phyloP scores from a whole-genome alignment of 495 filamentous ascomycete species.

The Lasiosphaeria miniovina region DNA sequence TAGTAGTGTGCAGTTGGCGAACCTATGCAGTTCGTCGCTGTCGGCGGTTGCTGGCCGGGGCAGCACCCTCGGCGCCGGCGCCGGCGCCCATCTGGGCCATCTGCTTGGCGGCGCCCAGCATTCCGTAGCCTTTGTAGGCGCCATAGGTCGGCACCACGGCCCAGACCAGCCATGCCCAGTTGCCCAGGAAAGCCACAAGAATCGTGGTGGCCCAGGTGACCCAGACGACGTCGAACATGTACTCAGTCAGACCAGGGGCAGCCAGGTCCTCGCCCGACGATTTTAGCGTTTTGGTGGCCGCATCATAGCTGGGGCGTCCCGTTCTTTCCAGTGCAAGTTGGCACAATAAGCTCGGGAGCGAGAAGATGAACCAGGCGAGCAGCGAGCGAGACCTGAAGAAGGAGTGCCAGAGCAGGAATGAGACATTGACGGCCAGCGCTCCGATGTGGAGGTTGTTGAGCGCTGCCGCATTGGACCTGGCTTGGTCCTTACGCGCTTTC shows the following conservation, averaged over 20 bases:
- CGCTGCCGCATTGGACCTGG: conserved; percentile 68
- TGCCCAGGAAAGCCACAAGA: conserved; percentile 64
- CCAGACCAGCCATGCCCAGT: conserved; percentile 76
- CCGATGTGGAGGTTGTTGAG: conserved; percentile 79
- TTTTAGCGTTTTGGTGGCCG: conserved; percentile 62
- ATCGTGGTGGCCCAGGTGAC: conserved; percentile 75
- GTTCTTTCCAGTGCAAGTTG: conserved; percentile 80
- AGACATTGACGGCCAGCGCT: conserved; percentile 61
- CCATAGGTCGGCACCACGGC: conserved; percentile 67
- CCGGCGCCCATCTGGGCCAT: conserved; percentile 54
- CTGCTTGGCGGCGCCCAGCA: conserved; percentile 62
- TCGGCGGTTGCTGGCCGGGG: conserved; percentile 47
- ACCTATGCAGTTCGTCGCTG: conserved; percentile 40
- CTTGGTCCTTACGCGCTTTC: conserved; percentile 93
- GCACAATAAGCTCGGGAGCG: conserved; percentile 68
- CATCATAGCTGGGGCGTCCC: conserved; percentile 69
- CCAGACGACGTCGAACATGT: conserved; percentile 95
- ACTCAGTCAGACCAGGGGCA: conserved; percentile 87
- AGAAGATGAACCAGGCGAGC: conserved; percentile 67
- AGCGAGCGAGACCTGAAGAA: conserved; percentile 67
- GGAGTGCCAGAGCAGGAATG: conserved; percentile 71
- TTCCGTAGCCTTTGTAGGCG: conserved; percentile 63
- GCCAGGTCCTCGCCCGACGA: conserved; percentile 83
- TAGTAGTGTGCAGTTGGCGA: conserved; percentile 2
- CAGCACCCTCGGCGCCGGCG: conserved; percentile 21